Evolutionary conservation across 2,329 filamentous ascomycete species (phyloP).

Genomic region (Botrytis hyacinthi): DNA sequence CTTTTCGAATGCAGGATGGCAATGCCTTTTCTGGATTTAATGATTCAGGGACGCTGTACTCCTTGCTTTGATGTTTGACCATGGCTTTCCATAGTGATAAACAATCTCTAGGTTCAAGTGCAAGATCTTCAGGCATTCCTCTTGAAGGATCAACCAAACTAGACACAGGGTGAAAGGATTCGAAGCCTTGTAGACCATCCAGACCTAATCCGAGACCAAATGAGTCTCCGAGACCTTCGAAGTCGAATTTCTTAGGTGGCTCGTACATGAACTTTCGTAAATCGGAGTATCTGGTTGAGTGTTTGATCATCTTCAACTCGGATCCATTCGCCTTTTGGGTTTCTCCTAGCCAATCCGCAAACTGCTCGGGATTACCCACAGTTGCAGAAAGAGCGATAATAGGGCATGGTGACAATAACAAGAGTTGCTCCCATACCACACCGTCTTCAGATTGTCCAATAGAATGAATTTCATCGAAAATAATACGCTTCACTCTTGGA

Average conservation of each 20-base stretch:
- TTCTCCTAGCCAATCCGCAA: conserved; percentile 64
- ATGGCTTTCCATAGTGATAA: conserved; percentile 64
- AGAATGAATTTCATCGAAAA: conserved; percentile 80
- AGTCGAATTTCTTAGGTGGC: conserved; percentile 46
- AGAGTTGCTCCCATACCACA: conserved; percentile 73
- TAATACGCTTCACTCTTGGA: conserved; percentile 67
- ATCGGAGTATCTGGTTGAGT: conserved; percentile 71
- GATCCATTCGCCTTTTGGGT: conserved; percentile 63
- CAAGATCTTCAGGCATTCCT: conserved; percentile 66
- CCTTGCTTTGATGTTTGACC: conserved; percentile 52
- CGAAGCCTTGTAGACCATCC: conserved; percentile 40
- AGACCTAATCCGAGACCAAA: conserved; percentile 44
- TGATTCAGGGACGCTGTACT: conserved; percentile 49
- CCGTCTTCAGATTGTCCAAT: conserved; percentile 76
- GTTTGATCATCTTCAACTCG: conserved; percentile 65
- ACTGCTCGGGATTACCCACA: conserved; percentile 71
- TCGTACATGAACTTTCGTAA: conserved; percentile 71
- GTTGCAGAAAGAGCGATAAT: conserved; percentile 80
- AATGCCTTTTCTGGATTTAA: conserved; percentile 52
- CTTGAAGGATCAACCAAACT: conserved; percentile 59
- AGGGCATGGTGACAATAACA: conserved; percentile 71
- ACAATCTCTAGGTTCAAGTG: conserved; percentile 70
- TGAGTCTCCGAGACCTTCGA: conserved; percentile 39
- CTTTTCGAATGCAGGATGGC: conserved; percentile 58
- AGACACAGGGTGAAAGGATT: conserved; percentile 60